Base-by-base conservation (phyloP, 305 asterid genomes). In the Solanum hybrid region DNA sequence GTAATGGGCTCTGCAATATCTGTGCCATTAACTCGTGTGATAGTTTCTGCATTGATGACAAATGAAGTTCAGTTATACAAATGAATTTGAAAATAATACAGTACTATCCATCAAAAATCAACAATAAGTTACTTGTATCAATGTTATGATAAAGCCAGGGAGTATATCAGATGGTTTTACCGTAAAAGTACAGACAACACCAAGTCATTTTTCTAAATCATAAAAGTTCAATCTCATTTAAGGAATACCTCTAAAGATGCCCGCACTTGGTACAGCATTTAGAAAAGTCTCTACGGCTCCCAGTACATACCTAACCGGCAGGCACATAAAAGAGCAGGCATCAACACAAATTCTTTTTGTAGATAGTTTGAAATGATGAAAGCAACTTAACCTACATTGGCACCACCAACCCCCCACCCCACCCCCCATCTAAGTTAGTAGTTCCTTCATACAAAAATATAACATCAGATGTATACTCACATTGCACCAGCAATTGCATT, bases 251-350 rank as follows among this genome's bases (percentile, higher is more conserved):
- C 93, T 93, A 91, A 96, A 97, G 93, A 97, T 92, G 91, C 99
- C 99, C 84, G 99, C 99, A 88, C 93, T 91, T 87, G 99, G 99
- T 91, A 97, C 91, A 91, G 99, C 99, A 93, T 95, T 93, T 88
- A 97, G 94, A 93, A 97, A 97, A 87, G 99, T 96, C 95, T 97
- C 99, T 83, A 97, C 99, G 85, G 99, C 99, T 94, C 99, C 99
- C 97, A 97, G 92, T 89, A 97, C 99, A 90, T 97, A 97, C 83
- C 99, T 97, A 91, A 87, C 89, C 85, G 90, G 90, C 92, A 89
- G 33, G 57, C 37, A 90, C 83, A 89, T 70, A 70, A 32, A 70
- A 32, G 20, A 38, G 68, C 36, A 82, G 70, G 51, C 36, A 39
- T 82, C 87, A 82, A 39, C 29, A 79, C 51, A 81, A 39, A 81